Evolutionary conservation across 768 basidiomycete species (phyloP), one percentile per base, ranked within the genome.

Genomic region (Pleurotus citrinopileatus): DNA sequence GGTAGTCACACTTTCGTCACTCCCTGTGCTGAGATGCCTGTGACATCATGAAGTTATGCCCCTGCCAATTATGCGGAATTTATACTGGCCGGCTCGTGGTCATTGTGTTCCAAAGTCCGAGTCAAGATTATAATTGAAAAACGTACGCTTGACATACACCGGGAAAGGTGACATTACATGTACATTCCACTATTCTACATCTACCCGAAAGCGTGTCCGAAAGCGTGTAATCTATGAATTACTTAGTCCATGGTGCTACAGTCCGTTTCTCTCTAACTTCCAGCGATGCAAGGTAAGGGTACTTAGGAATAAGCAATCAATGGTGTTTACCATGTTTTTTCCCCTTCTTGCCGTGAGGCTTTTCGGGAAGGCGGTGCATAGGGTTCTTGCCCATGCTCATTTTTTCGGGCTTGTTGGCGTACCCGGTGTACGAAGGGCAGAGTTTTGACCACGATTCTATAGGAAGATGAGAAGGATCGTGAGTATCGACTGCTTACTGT

Each of bases 321-420:
- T 40, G 17, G 12, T 40, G 38, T 40, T 40, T 40, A 3, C 38
- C 38, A 40, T 40, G 32, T 10, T n/a, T 40, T 19, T 40, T 40
- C 7, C 38, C 38, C 38, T 40, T 40, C 12, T 20, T 17, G 17
- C 23, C 13, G 26, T 23, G 20, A 17, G 43, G 43, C 26, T 25
- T 25, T 25, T 20, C 29, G 22, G 48, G 48, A 17, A 34, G 29
- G 23, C 48, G 48, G 25, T 51, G 28, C 34, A 36, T n/a, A 12
- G 48, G 48, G 34, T 51, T 51, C 34, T 51, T 51, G 10, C 48
- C 48, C 48, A 51, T 51, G 22, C 29, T 51, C 29, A 51, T 34
- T 37, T 51, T 51, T 32, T 51, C 48, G 13, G 48, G 48, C 37
- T 51, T 51, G n/a, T 34, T 37, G 22, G 13, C 23, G 34, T 51